Conservation (phyloP, 163 green algal genomes). For the Trebouxia gelatinosa region DNA sequence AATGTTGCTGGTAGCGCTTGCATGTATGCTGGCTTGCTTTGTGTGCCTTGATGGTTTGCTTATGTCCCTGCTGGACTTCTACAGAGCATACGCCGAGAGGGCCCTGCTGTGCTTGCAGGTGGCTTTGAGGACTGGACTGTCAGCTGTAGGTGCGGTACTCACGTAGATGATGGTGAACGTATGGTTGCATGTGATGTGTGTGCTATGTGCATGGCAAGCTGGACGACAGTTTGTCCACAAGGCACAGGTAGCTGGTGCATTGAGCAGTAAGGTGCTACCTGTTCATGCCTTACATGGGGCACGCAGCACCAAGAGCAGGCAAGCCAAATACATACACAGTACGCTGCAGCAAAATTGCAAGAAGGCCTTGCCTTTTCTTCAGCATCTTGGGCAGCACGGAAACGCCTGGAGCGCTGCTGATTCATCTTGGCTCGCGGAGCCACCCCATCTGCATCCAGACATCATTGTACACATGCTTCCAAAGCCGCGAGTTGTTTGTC, state of each 20-base stretch:
- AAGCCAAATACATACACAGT: no score
- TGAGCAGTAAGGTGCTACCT: no score
- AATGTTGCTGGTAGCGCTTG: not conserved
- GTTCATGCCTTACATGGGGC: no score
- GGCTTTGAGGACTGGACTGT: constrained; percentile 87
- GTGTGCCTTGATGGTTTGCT: not conserved
- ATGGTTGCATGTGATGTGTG: constrained; percentile 94
- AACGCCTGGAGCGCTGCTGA: constrained; percentile 95
- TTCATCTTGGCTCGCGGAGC: constrained; percentile 99
- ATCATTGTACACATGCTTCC: not conserved
- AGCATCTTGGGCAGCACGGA: constrained; percentile 78
- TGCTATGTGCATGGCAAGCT: constrained; percentile 34
- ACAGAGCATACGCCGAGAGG: no score
- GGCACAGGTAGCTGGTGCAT: no score
- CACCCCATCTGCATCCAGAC: constrained; percentile 79
- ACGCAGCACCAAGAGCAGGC: no score
- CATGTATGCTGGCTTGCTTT: not conserved
- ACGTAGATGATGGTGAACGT: constrained; percentile 92
- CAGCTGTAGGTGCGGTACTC: constrained; percentile 74
- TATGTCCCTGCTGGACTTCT: constrained; percentile 3
- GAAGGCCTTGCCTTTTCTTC: constrained; percentile 56
- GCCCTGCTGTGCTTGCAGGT: constrained; percentile 38
- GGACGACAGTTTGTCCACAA: no score
- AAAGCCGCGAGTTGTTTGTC: no score
- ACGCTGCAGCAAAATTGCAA: no score